These are phyloP conservation scores for Backusella tarrabulga DNA, from an alignment of 192 early-diverging fungal species.

Conservation along the genomic window DNA sequence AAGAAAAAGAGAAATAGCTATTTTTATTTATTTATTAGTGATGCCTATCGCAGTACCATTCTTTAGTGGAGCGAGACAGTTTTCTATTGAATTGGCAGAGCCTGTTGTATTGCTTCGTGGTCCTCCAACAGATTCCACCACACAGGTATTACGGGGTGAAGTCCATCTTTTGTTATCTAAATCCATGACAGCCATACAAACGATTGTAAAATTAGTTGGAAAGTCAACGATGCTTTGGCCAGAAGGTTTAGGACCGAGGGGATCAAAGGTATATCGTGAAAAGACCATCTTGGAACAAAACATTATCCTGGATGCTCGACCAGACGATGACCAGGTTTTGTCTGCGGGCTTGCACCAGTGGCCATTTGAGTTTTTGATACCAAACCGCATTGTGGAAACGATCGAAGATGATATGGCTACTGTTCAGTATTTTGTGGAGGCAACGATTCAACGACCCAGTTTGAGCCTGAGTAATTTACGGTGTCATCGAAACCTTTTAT, in stretches of 20 bases:
- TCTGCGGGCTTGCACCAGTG: slow-evolving; percentile 21
- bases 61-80: slow-evolving; percentile 14
- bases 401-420: slow-evolving; percentile 36
- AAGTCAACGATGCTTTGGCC: slow-evolving; percentile 33
- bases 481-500: slow-evolving; percentile 21
- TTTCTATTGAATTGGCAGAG: slow-evolving; percentile 34
- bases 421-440: slow-evolving; percentile 22
- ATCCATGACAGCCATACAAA: neutral
- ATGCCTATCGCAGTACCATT: slow-evolving; percentile 27
- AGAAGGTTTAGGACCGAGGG: slow-evolving; percentile 27
- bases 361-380: slow-evolving; percentile 31
- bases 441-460: slow-evolving; percentile 22
- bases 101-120: slow-evolving; percentile 25
- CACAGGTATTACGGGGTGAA: slow-evolving; percentile 30
- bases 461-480: slow-evolving; percentile 7
- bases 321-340: neutral
- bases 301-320: slow-evolving; percentile 16
- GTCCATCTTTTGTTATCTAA: slow-evolving; percentile 22
- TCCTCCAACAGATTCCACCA: slow-evolving; percentile 14
- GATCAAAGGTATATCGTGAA: slow-evolving; percentile 23
- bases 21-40: neutral
- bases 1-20: neutral
- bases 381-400: slow-evolving; percentile 30
- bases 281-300: slow-evolving; percentile 32
- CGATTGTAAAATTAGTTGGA: slow-evolving; percentile 29